Percentiles rank a stretch among this genome's conserved stretches.
These are phyloP conservation scores for Wickerhamomyces silvicola DNA, from an alignment of 805 yeast species.

Conservation along the genomic window DNA sequence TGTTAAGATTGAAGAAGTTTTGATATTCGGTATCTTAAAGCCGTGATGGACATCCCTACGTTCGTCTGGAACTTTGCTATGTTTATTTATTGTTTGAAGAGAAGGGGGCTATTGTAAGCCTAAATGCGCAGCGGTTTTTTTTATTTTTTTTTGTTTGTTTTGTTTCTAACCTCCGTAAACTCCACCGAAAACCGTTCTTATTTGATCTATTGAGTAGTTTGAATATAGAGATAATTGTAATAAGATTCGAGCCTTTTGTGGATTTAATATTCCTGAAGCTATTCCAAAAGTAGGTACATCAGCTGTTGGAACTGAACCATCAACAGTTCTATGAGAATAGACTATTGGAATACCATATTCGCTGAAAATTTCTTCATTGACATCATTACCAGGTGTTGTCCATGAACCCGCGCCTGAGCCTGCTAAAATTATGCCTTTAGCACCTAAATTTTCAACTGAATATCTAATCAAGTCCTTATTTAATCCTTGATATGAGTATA, in stretches of 20 bases:
- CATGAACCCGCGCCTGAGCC: conserved; percentile 66
- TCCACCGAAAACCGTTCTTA: conserved; percentile 30
- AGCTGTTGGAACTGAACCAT: conserved; percentile 59
- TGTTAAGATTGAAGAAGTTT: too few relatives aligned
- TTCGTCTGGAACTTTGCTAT: too few relatives aligned
- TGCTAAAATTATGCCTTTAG: conserved; percentile 54
- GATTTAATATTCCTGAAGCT: conserved; percentile 62
- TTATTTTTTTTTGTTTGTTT: background rate
- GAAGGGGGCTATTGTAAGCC: too few relatives aligned
- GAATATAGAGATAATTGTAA: conserved; percentile 46
- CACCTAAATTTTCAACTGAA: conserved; percentile 35
- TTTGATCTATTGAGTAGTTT: conserved; percentile 26
- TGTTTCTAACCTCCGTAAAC: conserved; percentile 35
- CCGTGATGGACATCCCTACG: too few relatives aligned
- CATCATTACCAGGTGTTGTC: conserved; percentile 33
- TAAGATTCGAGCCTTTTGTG: conserved; percentile 55
- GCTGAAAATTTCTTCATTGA: conserved; percentile 33
- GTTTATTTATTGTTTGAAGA: too few relatives aligned
- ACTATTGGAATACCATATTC: conserved; percentile 42
- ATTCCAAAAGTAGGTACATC: conserved; percentile 44
- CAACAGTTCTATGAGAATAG: conserved; percentile 58
- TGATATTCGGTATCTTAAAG: too few relatives aligned
- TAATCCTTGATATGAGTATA: conserved; percentile 57
- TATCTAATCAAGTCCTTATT: conserved; percentile 39
- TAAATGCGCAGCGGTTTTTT: conserved; percentile 3